Base-by-base conservation (phyloP, 2,329 filamentous ascomycete genomes). In the Sordariomycetes sp. region DNA sequence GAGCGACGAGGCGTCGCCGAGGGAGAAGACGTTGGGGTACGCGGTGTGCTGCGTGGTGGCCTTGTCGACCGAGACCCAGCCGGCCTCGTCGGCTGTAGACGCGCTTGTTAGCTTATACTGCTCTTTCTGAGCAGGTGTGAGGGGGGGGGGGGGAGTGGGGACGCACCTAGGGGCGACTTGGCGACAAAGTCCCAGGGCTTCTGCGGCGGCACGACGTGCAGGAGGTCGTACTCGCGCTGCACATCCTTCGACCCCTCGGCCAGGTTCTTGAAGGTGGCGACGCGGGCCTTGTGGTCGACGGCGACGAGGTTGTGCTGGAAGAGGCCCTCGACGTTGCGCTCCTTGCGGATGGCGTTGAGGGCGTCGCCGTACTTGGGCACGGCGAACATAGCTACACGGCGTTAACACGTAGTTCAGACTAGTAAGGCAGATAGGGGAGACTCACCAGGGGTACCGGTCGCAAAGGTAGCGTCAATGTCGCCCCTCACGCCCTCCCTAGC, bases 271-370 rank as follows among this genome's bases (percentile, higher is more conserved):
- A 58, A 58, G 46, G 62, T 59, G 35, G 70, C 70, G 61, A 73
- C 71, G 0, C 68, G 71, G 11, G 68, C 68, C 59, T 61, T 63
- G 57, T 70, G 66, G 60, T 72, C 68, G 11, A 73, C 62, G 3
- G 65, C 65, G 14, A 71, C 63, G 20, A 73, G 66, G 60, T 72
- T 70, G 60, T 73, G 70, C 59, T 72, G 71, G 64, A 73, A 73
- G 20, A 72, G 62, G 12, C 69, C 71, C 60, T 71, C 67, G 24
- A 73, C 71, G 28, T 66, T 62, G 48, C 71, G 69, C 59, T 71
- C 62, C 58, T 65, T 64, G 22, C 70, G 69, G 24, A 73, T 61
- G 11, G 64, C 56, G 50, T 72, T 70, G 2, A 73, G 65, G 6
- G 65, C 70, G 54, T 68, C 65, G 1, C 65, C 66, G 60, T 73